These are phyloP conservation scores for Sambucus nigra DNA, from an alignment of 129 eudicot species.

Conservation along the genomic window DNA sequence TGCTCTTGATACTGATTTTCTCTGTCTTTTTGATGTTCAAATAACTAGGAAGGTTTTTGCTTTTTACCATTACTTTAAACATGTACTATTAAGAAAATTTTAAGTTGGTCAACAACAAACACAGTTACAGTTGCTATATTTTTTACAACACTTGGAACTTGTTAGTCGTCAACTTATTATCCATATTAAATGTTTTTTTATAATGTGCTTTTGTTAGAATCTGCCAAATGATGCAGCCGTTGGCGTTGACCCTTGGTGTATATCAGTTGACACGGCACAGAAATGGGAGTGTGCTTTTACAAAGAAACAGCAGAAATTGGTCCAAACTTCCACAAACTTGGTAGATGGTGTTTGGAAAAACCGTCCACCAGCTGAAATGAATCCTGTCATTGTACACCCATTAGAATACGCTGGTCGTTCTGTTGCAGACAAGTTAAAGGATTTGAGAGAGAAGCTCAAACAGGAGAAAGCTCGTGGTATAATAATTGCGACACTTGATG, in stretches of 20 bases:
- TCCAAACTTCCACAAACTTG: constrained; percentile 69
- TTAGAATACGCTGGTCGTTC: constrained; percentile 78
- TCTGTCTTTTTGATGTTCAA: too few species aligned
- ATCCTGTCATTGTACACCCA: constrained; percentile 68
- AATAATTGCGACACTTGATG: constrained; percentile 75
- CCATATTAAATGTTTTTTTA: constrained; percentile 11
- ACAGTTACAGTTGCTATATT: not conserved
- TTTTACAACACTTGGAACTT: not conserved
- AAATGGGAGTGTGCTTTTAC: constrained; percentile 73
- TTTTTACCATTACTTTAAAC: not conserved
- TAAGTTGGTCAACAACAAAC: not conserved
- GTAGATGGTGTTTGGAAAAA: constrained; percentile 92
- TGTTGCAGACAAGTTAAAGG: constrained; percentile 76
- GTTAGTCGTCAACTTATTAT: constrained; percentile 1
- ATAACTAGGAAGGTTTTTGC: too few species aligned
- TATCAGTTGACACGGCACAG: constrained; percentile 82
- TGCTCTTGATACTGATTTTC: not conserved
- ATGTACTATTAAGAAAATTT: not conserved
- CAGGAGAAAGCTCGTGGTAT: constrained; percentile 64
- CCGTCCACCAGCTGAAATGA: constrained; percentile 58
- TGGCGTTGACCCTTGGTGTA: constrained; percentile 90
- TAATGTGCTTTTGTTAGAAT: constrained; percentile 45
- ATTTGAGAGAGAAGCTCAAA: constrained; percentile 57
- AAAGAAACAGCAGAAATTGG: constrained; percentile 60
- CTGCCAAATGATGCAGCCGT: constrained; percentile 60